Percentiles rank a stretch among this genome's conserved stretches.
Conservation (phyloP, 805 yeast genomes). For the Metschnikowia anglica region DNA sequence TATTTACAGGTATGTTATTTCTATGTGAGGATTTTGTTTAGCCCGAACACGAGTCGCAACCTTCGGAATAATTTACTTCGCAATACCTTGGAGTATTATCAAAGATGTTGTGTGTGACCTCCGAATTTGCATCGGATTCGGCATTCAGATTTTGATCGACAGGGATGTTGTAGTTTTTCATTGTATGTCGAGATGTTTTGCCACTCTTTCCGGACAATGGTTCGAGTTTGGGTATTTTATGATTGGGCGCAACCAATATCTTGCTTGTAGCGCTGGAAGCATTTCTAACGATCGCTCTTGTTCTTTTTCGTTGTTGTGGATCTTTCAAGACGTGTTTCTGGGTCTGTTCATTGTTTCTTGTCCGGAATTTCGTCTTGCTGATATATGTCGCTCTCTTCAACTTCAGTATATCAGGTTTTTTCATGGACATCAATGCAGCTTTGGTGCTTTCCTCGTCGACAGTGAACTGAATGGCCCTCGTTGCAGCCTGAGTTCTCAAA, state of each 20-base stretch:
- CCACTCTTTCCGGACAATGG: neutral
- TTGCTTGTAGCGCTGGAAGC: neutral
- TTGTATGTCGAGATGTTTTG: neutral
- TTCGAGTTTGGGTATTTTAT: neutral
- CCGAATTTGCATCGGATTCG: neutral
- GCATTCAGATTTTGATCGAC: neutral
- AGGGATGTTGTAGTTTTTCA: neutral
- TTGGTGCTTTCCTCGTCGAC: slow-evolving; percentile 9
- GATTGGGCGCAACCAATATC: neutral
- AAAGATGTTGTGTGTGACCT: slow-evolving; percentile 27
- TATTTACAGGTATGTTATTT: slow-evolving; percentile 7
- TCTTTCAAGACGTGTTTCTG: neutral
- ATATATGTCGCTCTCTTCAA: slow-evolving; percentile 3
- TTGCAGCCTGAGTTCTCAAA: slow-evolving; percentile 39
- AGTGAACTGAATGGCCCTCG: slow-evolving; percentile 38
- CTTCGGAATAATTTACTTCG: slow-evolving; percentile 24
- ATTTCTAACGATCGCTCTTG: neutral
- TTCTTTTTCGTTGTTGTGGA: neutral
- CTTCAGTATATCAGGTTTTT: slow-evolving; percentile 1
- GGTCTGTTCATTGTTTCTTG: neutral
- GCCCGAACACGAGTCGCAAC: slow-evolving; percentile 29
- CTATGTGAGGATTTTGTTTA: neutral
- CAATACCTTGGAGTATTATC: slow-evolving; percentile 38
- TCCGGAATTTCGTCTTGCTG: neutral
- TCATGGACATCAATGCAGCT: slow-evolving; percentile 3